Conservation (phyloP, 352 stramenopile species). For the Phytophthora aleatoria region DNA sequence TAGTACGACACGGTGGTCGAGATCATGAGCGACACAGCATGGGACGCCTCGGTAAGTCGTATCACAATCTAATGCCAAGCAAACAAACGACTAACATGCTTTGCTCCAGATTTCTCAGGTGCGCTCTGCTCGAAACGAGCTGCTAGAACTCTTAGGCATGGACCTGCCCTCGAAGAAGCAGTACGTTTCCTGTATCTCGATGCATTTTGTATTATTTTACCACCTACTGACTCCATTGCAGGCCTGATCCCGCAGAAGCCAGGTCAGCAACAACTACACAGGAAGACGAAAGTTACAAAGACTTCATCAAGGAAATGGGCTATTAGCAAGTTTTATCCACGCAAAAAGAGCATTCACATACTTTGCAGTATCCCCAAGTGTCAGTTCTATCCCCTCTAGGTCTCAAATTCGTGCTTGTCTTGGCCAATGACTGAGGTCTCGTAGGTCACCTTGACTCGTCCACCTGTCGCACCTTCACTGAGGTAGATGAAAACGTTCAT, state of each 20-base stretch:
- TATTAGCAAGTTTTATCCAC: slow-evolving; percentile 47
- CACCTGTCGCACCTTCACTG: slow-evolving; percentile 77
- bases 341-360: slow-evolving; percentile 14
- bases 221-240: background rate
- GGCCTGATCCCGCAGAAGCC: background rate
- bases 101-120: slow-evolving; percentile 50
- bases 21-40: slow-evolving; percentile 79
- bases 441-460: slow-evolving; percentile 71
- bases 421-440: slow-evolving; percentile 42
- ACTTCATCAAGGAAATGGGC: slow-evolving; percentile 77
- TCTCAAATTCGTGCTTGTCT: slow-evolving; percentile 35
- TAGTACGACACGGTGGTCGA: slow-evolving; percentile 79
- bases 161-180: slow-evolving; percentile 60
- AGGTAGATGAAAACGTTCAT: slow-evolving; percentile 83
- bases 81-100: background rate
- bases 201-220: background rate
- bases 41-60: slow-evolving; percentile 70
- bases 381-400: slow-evolving; percentile 6
- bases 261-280: slow-evolving; percentile 8
- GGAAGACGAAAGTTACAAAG: slow-evolving; percentile 48
- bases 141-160: slow-evolving; percentile 71
- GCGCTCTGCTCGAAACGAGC: slow-evolving; percentile 56
- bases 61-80: background rate
- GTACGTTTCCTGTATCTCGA: slow-evolving; percentile 33
- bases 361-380: slow-evolving; percentile 17